phyloP scores from a whole-genome alignment of 108 stramenopile species.

The Nitzschia sp. region DNA sequence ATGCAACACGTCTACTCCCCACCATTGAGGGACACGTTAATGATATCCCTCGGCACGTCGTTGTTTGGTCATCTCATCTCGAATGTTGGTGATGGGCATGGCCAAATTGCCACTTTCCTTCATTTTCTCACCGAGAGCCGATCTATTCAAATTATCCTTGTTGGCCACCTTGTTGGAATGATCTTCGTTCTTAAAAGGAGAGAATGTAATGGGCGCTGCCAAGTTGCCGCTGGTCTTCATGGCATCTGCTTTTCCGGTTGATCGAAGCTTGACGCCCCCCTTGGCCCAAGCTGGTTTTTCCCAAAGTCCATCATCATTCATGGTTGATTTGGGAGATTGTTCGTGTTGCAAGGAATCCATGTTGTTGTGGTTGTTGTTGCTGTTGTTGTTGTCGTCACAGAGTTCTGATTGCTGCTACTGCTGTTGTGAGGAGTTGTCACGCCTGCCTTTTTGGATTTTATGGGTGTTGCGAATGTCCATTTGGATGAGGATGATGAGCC shows the following conservation, averaged over 20 bases:
- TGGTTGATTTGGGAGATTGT: too few relatives aligned
- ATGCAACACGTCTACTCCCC: not conserved
- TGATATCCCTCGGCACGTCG: not conserved
- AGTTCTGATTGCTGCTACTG: too few relatives aligned
- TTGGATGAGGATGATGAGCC: too few relatives aligned
- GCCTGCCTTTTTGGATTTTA: too few relatives aligned
- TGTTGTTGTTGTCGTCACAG: too few relatives aligned
- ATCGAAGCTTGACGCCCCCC: constrained; percentile 32
- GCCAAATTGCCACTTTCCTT: constrained; percentile 35
- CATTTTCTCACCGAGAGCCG: constrained; percentile 20
- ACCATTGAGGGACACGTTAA: not conserved
- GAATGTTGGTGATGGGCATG: constrained; percentile 38
- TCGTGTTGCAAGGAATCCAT: too few relatives aligned
- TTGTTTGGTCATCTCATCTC: constrained; percentile 18
- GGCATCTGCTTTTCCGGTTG: constrained; percentile 26
- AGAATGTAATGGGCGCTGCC: constrained; percentile 39
- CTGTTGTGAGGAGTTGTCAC: too few relatives aligned
- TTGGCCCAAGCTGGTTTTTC: constrained; percentile 41
- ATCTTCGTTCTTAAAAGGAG: constrained; percentile 39
- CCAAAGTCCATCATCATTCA: constrained; percentile 29
- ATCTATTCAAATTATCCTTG: not conserved
- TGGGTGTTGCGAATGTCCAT: too few relatives aligned
- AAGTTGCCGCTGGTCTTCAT: constrained; percentile 36
- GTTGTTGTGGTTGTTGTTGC: too few relatives aligned
- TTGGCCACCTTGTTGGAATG: constrained; percentile 36